phyloP scores from a whole-genome alignment of 345 rosid genomes.

The Gossypium australe region DNA sequence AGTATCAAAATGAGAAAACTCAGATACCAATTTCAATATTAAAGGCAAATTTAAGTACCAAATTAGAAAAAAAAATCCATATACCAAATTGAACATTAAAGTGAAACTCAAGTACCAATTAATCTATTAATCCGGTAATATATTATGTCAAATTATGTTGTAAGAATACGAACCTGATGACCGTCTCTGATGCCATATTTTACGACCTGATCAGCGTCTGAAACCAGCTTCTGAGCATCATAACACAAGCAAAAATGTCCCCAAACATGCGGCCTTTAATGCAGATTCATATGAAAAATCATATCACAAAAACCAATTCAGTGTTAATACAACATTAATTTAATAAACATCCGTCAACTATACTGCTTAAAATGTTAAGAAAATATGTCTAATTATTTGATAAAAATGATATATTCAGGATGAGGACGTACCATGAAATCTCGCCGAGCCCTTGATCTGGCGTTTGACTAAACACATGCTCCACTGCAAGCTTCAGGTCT shows the following conservation, averaged over 20 bases:
- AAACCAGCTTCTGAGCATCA: slow-evolving; percentile 49
- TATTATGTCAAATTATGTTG: neutral
- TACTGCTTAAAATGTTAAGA: too few relatives aligned
- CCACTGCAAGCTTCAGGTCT: slow-evolving; percentile 72
- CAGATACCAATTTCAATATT: too few relatives aligned
- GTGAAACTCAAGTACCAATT: too few relatives aligned
- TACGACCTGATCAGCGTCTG: slow-evolving; percentile 43
- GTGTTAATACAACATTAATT: neutral
- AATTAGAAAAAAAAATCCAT: too few relatives aligned
- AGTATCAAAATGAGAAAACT: neutral
- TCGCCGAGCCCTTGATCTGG: slow-evolving; percentile 50
- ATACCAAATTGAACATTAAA: too few relatives aligned
- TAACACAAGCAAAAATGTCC: slow-evolving; percentile 72
- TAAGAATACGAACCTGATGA: slow-evolving; percentile 54
- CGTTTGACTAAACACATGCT: slow-evolving; percentile 58
- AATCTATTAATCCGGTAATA: neutral
- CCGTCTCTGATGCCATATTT: slow-evolving; percentile 73
- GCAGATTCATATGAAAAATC: neutral
- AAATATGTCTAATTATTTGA: too few relatives aligned
- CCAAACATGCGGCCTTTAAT: slow-evolving; percentile 84
- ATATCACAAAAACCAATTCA: neutral
- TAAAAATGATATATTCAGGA: too few relatives aligned
- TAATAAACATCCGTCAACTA: too few relatives aligned
- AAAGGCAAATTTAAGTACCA: too few relatives aligned
- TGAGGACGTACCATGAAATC: slow-evolving; percentile 60